Conservation (phyloP, 116 monocot genomes). For the Phalaenopsis hybrid region DNA sequence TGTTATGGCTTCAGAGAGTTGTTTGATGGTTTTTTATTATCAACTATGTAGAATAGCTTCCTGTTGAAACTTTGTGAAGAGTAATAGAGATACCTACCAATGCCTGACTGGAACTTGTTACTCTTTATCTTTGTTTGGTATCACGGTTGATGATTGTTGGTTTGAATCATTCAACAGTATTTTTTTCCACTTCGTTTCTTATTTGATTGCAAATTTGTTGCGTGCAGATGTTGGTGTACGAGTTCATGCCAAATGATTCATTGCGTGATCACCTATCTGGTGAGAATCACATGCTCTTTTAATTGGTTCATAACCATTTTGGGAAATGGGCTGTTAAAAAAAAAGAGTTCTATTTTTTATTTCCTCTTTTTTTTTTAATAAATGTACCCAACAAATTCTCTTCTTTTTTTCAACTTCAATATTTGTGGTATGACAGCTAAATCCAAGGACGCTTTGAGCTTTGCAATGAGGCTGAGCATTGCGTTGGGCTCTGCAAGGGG, state of each 20-base stretch:
- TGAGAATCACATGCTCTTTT: conserved; percentile 16
- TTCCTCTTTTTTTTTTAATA: not conserved
- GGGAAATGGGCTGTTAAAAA: not conserved
- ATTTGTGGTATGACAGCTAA: conserved; percentile 29
- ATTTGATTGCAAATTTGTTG: not conserved
- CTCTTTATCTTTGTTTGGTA: not conserved
- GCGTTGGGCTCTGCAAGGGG: conserved; percentile 55
- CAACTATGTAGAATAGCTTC: not conserved
- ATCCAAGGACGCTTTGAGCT: conserved; percentile 36
- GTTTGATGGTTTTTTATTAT: not conserved
- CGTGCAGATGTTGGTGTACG: conserved; percentile 64
- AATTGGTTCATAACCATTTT: not conserved
- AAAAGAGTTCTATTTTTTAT: not conserved
- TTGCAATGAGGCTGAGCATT: conserved; percentile 48
- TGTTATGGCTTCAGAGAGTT: not conserved
- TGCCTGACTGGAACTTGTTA: not conserved
- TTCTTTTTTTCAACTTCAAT: not conserved
- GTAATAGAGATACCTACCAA: not conserved
- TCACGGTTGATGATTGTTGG: not conserved
- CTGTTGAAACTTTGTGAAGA: not conserved
- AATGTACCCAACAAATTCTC: not conserved
- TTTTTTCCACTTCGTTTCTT: not conserved
- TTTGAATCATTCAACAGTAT: not conserved
- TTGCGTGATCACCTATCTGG: conserved; percentile 60
- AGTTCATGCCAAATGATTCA: conserved; percentile 75